Evolutionary conservation across 179 eudicot species (phyloP).

Genomic region (Silene noctiflora): DNA sequence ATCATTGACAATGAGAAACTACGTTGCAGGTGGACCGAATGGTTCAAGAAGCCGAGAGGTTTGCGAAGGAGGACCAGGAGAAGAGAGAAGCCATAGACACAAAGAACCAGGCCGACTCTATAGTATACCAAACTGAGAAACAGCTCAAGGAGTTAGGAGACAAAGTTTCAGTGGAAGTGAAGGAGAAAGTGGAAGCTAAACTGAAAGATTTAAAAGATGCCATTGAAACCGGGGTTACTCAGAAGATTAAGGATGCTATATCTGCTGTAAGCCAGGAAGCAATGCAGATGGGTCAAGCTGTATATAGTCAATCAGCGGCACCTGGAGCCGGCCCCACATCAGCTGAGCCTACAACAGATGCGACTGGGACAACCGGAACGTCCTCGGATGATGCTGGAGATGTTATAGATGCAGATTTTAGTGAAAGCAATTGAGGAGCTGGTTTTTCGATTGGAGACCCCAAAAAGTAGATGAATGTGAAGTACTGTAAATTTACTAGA

Average conservation of each 20-base stretch:
- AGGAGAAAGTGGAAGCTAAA: constrained; percentile 45
- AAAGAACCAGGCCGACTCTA: constrained; percentile 51
- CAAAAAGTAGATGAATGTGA: not conserved
- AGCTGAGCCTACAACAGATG: constrained; percentile 15
- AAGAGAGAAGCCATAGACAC: constrained; percentile 57
- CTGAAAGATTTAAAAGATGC: constrained; percentile 45
- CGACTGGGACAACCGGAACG: constrained; percentile 30
- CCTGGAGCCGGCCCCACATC: constrained; percentile 26
- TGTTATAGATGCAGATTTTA: constrained; percentile 59
- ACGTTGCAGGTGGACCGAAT: constrained; percentile 45
- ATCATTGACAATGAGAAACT: not conserved
- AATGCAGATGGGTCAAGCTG: constrained; percentile 51
- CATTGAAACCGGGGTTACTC: constrained; percentile 38
- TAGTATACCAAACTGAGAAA: constrained; percentile 51
- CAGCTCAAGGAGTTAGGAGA: constrained; percentile 53
- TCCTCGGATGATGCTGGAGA: constrained; percentile 41
- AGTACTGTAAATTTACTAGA: not conserved
- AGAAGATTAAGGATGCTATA: constrained; percentile 49
- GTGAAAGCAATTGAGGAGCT: constrained; percentile 37
- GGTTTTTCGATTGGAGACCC: not conserved
- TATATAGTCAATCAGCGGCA: constrained; percentile 47
- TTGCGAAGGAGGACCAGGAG: constrained; percentile 49
- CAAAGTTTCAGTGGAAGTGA: constrained; percentile 43
- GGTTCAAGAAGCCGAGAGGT: constrained; percentile 56
- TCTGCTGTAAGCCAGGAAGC: constrained; percentile 45